These are phyloP conservation scores for Tylopilus balloui DNA, from an alignment of 768 basidiomycete genomes.

Conservation along the genomic window DNA sequence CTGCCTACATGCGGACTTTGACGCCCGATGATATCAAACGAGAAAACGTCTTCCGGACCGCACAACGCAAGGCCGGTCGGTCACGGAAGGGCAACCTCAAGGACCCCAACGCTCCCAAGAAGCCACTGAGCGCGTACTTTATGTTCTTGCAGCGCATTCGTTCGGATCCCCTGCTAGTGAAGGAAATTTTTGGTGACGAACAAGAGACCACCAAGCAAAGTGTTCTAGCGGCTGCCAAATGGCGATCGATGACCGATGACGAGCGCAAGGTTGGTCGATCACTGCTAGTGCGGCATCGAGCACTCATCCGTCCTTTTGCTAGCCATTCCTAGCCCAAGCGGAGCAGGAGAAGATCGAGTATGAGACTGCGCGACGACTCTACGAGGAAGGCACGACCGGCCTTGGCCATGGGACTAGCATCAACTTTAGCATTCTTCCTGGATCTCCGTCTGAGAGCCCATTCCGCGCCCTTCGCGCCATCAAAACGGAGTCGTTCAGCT, in stretches of 20 bases:
- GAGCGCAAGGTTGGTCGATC: slow-evolving; percentile 73
- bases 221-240: slow-evolving; percentile 87
- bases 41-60: slow-evolving; percentile 87
- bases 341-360: slow-evolving; percentile 96
- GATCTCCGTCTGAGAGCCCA: slow-evolving; percentile 50
- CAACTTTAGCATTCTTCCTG: slow-evolving; percentile 78
- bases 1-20: slow-evolving; percentile 80
- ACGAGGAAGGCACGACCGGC: slow-evolving; percentile 76
- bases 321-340: slow-evolving; percentile 92
- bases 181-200: slow-evolving; percentile 82
- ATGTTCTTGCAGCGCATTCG: slow-evolving; percentile 92
- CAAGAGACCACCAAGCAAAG: slow-evolving; percentile 94
- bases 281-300: background rate
- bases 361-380: slow-evolving; percentile 77
- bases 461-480: slow-evolving; percentile 42
- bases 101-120: slow-evolving; percentile 95
- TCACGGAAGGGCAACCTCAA: slow-evolving; percentile 92
- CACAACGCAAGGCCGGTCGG: slow-evolving; percentile 90
- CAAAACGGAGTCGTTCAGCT: slow-evolving; percentile 57
- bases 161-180: slow-evolving; percentile 68
- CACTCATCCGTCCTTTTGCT: slow-evolving; percentile 15
- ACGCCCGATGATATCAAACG: slow-evolving; percentile 93
- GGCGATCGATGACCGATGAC: slow-evolving; percentile 89
- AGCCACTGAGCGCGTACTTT: slow-evolving; percentile 90
- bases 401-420: slow-evolving; percentile 65